Evolutionary conservation across 2,329 filamentous ascomycete species (phyloP).

Genomic region (Fonsecaea nubica): DNA sequence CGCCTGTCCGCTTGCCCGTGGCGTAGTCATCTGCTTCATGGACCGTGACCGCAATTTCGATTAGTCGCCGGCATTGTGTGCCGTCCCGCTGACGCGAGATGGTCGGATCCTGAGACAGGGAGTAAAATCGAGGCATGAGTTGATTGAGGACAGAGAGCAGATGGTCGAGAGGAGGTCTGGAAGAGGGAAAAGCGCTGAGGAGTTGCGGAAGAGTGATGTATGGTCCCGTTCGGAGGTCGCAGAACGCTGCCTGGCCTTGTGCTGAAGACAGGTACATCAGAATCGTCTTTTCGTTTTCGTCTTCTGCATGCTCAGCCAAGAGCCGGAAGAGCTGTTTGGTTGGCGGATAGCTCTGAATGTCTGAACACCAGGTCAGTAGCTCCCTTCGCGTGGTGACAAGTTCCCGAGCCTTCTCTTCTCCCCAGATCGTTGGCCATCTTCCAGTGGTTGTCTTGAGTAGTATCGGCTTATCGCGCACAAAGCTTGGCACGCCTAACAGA

Average conservation of each 20-base stretch:
- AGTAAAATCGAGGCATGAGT: constrained; percentile 98
- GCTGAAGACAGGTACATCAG: constrained; percentile 84
- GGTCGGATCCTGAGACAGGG: constrained; percentile 92
- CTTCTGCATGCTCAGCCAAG: constrained; percentile 81
- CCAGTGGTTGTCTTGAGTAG: constrained; percentile 78
- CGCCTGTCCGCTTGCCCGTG: constrained; percentile 74
- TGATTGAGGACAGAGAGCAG: constrained; percentile 81
- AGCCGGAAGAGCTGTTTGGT: constrained; percentile 86
- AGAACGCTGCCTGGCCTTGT: constrained; percentile 91
- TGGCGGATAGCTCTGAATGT: constrained; percentile 90
- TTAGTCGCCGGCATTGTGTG: constrained; percentile 76
- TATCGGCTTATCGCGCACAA: constrained; percentile 82
- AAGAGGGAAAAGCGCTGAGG: constrained; percentile 87
- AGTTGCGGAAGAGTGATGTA: constrained; percentile 86
- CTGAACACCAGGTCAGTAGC: constrained; percentile 92
- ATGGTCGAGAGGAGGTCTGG: constrained; percentile 82
- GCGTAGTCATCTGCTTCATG: constrained; percentile 86
- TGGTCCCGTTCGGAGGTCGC: constrained; percentile 88
- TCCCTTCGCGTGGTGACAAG: constrained; percentile 89
- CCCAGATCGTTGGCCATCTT: constrained; percentile 98
- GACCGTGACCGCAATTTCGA: constrained; percentile 96
- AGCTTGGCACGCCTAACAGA: constrained; percentile 78
- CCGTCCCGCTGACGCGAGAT: constrained; percentile 74
- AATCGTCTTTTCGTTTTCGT: constrained; percentile 85
- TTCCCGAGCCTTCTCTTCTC: constrained; percentile 82